Conservation (phyloP, 1,284 basidiomycete species). For the Cerioporus squamosus region DNA sequence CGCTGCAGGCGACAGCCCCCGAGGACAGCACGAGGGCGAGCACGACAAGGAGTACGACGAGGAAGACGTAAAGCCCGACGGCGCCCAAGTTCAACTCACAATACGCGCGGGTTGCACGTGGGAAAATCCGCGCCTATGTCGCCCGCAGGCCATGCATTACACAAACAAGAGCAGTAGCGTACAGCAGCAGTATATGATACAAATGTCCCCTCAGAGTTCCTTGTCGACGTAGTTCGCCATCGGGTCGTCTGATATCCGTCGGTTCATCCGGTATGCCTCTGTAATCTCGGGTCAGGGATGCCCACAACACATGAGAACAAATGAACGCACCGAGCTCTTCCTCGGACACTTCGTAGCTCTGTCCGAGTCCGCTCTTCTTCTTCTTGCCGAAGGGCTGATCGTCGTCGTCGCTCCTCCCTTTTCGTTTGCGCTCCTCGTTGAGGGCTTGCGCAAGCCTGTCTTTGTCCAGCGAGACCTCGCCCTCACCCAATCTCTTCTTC, state of each 20-base stretch:
- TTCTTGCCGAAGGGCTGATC: conserved; percentile 63
- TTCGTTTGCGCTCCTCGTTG: conserved; percentile 82
- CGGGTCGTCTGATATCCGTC: conserved; percentile 78
- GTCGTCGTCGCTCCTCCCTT: conserved; percentile 60
- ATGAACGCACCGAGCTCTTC: conserved; percentile 82
- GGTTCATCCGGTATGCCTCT: conserved; percentile 86
- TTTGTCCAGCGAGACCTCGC: conserved; percentile 74
- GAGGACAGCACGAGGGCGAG: conserved; percentile 21
- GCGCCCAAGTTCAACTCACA: conserved; percentile 1
- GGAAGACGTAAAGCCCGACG: conserved; percentile 5
- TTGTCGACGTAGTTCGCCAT: conserved; percentile 85
- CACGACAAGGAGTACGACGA: conserved; percentile 17
- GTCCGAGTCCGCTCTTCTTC: conserved; percentile 42
- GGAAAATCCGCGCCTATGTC: conserved; percentile 4
- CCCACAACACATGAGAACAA: conserved; percentile 10
- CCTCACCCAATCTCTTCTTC: conserved; percentile 76
- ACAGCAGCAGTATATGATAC: conserved; percentile 18
- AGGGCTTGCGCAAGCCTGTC: conserved; percentile 71
- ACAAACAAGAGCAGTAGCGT: conserved; percentile 19
- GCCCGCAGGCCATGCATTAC: conserved; percentile 5
- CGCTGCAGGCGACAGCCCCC: conserved; percentile 27
- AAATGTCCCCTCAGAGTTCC: conserved; percentile 37
- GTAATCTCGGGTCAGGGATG: conserved; percentile 22
- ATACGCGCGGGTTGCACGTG: conserved; percentile 19
- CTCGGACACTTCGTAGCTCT: conserved; percentile 79